phyloP scores from a whole-genome alignment of 352 stramenopile genomes.

The Nothophytophthora sp. region DNA sequence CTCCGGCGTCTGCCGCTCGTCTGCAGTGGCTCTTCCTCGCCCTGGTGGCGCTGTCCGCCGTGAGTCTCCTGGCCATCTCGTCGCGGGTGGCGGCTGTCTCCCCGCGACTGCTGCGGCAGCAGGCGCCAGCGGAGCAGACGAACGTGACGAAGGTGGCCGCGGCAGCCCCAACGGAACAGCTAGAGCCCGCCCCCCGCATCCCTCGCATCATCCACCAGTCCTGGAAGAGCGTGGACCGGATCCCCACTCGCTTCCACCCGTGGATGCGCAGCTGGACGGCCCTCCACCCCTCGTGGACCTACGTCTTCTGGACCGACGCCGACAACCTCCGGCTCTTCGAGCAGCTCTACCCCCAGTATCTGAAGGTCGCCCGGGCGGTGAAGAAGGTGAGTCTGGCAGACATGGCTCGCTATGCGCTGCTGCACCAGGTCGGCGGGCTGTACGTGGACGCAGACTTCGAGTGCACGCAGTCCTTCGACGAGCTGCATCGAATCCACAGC shows the following conservation, averaged over 20 bases:
- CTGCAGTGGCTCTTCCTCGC: constrained; percentile 21
- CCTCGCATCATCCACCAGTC: constrained; percentile 60
- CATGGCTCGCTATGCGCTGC: constrained; percentile 57
- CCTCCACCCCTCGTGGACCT: constrained; percentile 42
- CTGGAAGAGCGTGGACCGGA: constrained; percentile 41
- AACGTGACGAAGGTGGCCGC: not conserved
- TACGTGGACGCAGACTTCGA: constrained; percentile 64
- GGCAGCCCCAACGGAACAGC: too few species aligned
- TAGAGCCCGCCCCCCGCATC: constrained; percentile 18
- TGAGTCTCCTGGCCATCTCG: constrained; percentile 14
- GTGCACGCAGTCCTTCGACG: constrained; percentile 40
- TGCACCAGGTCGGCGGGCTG: constrained; percentile 48
- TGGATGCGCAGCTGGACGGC: constrained; percentile 61
- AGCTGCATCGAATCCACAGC: constrained; percentile 25
- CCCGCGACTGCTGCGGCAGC: not conserved
- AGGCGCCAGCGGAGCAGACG: not conserved
- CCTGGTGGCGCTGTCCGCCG: constrained; percentile 18
- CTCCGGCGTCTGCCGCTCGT: constrained; percentile 5
- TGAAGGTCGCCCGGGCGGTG: constrained; percentile 35
- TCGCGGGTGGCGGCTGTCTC: constrained; percentile 2
- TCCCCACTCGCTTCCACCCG: constrained; percentile 46
- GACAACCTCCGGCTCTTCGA: constrained; percentile 60
- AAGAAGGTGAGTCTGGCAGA: constrained; percentile 49
- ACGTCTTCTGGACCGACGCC: constrained; percentile 61
- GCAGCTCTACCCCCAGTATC: constrained; percentile 44